These are phyloP conservation scores for Psophocarpus tetragonolobus DNA, from an alignment of 306 rosid species.

Conservation along the genomic window DNA sequence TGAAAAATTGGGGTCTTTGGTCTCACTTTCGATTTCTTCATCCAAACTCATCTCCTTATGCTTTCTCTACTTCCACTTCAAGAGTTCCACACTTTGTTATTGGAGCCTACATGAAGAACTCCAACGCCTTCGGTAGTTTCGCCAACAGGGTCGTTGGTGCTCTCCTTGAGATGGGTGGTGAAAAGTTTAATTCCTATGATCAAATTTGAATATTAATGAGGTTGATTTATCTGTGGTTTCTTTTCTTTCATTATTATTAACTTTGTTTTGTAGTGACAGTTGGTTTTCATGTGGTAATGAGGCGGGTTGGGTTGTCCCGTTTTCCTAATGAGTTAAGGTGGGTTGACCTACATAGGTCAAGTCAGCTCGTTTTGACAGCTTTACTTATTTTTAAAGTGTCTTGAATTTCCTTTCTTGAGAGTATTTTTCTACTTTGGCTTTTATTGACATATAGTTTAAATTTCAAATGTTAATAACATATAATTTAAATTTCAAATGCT, in stretches of 20 bases:
- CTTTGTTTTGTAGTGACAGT: not conserved
- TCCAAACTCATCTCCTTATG: constrained; percentile 39
- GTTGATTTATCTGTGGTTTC: not conserved
- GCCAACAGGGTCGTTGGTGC: constrained; percentile 82
- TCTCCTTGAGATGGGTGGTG: constrained; percentile 57
- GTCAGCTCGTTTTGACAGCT: too few species aligned
- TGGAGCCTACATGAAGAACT: constrained; percentile 72
- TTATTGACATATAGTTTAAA: too few species aligned
- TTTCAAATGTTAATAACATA: too few species aligned
- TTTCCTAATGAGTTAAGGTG: too few species aligned
- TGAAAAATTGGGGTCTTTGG: too few species aligned
- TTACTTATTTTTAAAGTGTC: too few species aligned
- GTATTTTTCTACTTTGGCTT: too few species aligned
- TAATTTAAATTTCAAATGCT: too few species aligned
- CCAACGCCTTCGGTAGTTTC: constrained; percentile 61
- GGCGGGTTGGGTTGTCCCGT: too few species aligned
- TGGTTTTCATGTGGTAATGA: constrained; percentile 13
- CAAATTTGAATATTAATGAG: not conserved
- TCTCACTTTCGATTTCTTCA: not conserved
- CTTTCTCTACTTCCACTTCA: constrained; percentile 33
- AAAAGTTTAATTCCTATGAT: not conserved
- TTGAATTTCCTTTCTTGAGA: too few species aligned
- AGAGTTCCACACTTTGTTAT: constrained; percentile 37
- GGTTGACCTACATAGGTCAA: too few species aligned
- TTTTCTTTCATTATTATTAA: not conserved